Conservation (phyloP, 768 basidiomycete genomes). For the Rubroboletus satanas region DNA sequence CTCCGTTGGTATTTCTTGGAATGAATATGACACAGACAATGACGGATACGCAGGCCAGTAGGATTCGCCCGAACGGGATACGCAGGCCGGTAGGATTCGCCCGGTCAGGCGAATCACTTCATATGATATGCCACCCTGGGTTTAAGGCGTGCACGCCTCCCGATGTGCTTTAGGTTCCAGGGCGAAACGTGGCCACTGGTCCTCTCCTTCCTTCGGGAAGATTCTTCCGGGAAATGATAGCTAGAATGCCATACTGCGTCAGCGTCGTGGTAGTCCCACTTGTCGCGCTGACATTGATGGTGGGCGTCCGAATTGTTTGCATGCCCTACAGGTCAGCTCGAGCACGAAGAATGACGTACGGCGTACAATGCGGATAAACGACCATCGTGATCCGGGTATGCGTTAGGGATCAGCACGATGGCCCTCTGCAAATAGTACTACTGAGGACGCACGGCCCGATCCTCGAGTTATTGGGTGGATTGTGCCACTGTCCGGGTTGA, state of each 20-base stretch:
- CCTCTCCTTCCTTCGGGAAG: neutral
- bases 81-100: conserved; percentile 7
- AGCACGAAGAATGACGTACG: conserved; percentile 11
- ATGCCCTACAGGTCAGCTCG: neutral
- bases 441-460: conserved; percentile 1
- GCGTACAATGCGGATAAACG: neutral
- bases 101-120: conserved; percentile 11
- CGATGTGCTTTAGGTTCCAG: neutral
- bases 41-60: conserved; percentile 4
- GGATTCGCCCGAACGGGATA: conserved; percentile 2
- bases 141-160: neutral
- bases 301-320: neutral
- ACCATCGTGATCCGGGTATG: conserved; percentile 6
- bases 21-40: neutral
- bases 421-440: neutral
- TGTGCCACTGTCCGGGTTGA: conserved; percentile 7
- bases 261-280: neutral
- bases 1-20: neutral
- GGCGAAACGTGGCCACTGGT: neutral
- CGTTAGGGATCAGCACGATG: conserved; percentile 6
- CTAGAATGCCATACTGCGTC: neutral
- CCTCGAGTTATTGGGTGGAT: conserved; percentile 14
- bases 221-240: neutral
- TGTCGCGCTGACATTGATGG: neutral
- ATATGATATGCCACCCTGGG: conserved; percentile 3